Evolutionary conservation across 345 rosid species (phyloP).

Genomic region (Hibiscus trionum): DNA sequence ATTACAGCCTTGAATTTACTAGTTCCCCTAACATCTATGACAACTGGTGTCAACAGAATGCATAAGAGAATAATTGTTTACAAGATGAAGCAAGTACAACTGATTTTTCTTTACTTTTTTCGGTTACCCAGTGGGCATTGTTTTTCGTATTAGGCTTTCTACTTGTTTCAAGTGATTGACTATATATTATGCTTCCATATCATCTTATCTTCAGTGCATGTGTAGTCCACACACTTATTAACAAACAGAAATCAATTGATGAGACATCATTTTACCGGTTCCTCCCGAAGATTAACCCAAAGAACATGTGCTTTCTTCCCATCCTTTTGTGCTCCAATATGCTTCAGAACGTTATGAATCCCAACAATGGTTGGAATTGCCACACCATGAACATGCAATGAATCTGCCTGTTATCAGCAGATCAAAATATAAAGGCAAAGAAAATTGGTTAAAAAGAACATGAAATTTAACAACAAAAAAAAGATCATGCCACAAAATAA

Average conservation of each 20-base stretch:
- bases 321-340: conserved; percentile 65
- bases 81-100: background rate
- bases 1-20: background rate
- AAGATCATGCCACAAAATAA: background rate
- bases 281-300: conserved; percentile 96
- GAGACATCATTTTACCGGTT: conserved; percentile 51
- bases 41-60: background rate
- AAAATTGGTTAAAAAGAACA: background rate
- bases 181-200: background rate
- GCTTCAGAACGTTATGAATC: conserved; percentile 80
- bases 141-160: background rate
- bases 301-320: conserved; percentile 52
- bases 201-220: background rate
- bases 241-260: background rate
- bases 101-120: background rate
- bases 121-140: background rate
- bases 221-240: background rate
- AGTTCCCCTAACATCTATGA: background rate
- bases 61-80: background rate
- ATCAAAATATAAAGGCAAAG: conserved; percentile 2
- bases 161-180: background rate
- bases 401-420: conserved; percentile 51
- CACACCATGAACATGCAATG: conserved; percentile 79
- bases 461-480: background rate
- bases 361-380: conserved; percentile 87